Percentiles rank a stretch among this genome's conserved stretches.
Conservation (phyloP, 176 grass and related monocot species). For the Hordeum vulgare region DNA sequence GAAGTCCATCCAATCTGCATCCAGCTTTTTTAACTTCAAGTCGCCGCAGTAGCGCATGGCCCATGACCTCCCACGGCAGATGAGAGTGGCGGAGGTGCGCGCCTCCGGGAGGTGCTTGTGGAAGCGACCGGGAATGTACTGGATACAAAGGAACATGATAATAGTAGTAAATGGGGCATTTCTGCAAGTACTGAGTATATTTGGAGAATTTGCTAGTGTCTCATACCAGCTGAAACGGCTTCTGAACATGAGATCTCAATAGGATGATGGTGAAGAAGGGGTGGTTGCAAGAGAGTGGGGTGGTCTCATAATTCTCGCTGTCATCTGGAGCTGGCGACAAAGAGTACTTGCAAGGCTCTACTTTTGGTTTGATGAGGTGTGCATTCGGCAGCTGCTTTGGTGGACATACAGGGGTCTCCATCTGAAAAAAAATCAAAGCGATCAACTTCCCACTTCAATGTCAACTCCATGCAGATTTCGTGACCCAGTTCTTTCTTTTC, state of each 20-base stretch:
- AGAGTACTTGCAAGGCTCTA: background rate
- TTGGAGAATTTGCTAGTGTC: background rate
- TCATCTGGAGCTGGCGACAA: background rate
- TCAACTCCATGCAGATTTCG: background rate
- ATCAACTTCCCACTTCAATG: background rate
- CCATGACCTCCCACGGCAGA: conserved; percentile 26
- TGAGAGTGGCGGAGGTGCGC: conserved; percentile 4
- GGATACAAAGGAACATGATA: background rate
- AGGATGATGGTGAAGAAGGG: conserved; percentile 41
- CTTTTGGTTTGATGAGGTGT: background rate
- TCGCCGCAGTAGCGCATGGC: conserved; percentile 17
- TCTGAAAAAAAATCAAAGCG: background rate
- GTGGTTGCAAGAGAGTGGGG: conserved; percentile 29
- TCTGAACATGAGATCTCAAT: conserved; percentile 15
- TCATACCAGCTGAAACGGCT: conserved; percentile 24
- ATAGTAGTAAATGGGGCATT: background rate
- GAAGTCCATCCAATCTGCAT: conserved; percentile 12
- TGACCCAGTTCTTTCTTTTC: background rate
- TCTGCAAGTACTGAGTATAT: background rate
- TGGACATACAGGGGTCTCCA: conserved; percentile 1
- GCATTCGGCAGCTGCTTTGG: background rate
- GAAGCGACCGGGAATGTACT: conserved; percentile 28
- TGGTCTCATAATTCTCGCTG: conserved; percentile 6
- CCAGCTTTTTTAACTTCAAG: conserved; percentile 1
- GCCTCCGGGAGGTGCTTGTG: conserved; percentile 12